A percentile compares a stretch with the other conserved stretches of the same genome.
Conservation (phyloP, 495 filamentous ascomycete genomes). For the Aspergillus diversus region DNA sequence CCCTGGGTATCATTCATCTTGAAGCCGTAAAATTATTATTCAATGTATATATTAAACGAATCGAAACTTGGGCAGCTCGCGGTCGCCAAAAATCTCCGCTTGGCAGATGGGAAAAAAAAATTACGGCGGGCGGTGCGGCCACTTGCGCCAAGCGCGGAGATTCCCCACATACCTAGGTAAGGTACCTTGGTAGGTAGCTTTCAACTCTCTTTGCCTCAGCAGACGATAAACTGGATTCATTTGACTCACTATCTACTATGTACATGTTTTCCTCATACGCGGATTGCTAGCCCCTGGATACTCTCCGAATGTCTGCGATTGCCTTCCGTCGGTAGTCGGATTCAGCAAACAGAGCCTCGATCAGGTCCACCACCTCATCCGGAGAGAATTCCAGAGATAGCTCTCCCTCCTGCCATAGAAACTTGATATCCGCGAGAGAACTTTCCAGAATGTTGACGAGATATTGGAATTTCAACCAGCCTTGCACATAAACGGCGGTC, state of each 20-base stretch:
- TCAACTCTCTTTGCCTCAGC: neutral
- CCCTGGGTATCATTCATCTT: constrained; percentile 40
- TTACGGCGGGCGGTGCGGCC: constrained; percentile 51
- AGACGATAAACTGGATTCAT: neutral
- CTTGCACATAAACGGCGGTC: constrained; percentile 76
- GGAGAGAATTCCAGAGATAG: constrained; percentile 79
- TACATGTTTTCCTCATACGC: constrained; percentile 9
- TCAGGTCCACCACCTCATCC: constrained; percentile 86
- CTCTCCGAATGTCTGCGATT: constrained; percentile 73
- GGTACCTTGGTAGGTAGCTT: neutral
- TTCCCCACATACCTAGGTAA: constrained; percentile 25
- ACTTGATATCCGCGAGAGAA: constrained; percentile 85
- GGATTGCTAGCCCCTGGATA: constrained; percentile 25
- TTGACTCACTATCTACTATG: constrained; percentile 10
- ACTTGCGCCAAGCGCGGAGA: constrained; percentile 48
- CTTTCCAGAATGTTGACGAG: constrained; percentile 88
- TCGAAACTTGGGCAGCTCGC: constrained; percentile 28
- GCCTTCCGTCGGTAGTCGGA: constrained; percentile 75
- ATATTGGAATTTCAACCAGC: constrained; percentile 91
- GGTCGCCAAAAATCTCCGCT: constrained; percentile 35
- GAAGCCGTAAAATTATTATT: constrained; percentile 21
- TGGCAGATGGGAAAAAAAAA: constrained; percentile 47
- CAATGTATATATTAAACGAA: constrained; percentile 18
- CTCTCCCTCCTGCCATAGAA: constrained; percentile 84
- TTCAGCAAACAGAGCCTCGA: constrained; percentile 89